phyloP scores from a whole-genome alignment of 2,329 filamentous ascomycete genomes.

The Lasiodiplodia hormozganensis region DNA sequence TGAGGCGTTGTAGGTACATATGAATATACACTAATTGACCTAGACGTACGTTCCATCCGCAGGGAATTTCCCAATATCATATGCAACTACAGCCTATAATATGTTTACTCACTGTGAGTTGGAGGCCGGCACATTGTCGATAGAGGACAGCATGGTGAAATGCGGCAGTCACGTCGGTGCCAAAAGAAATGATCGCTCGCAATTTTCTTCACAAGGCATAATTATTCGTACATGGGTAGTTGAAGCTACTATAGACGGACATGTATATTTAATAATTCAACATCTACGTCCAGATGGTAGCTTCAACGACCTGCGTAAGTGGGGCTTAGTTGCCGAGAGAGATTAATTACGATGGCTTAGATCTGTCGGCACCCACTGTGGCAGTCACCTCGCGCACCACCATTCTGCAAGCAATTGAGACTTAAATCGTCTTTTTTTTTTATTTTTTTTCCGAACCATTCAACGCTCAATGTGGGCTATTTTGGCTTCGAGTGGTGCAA shows the following conservation, averaged over 20 bases:
- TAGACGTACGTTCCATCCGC: not conserved
- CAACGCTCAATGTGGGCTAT: no score
- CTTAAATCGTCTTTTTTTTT: not conserved
- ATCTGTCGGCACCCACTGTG: no score
- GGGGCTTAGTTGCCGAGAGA: not conserved
- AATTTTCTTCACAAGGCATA: not conserved
- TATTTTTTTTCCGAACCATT: not conserved
- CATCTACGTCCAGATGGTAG: not conserved
- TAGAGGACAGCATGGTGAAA: no score
- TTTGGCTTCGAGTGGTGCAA: no score
- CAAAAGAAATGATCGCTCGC: not conserved
- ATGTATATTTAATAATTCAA: not conserved
- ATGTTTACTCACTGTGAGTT: not conserved
- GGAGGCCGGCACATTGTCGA: no score
- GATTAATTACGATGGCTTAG: no score
- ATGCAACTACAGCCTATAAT: not conserved
- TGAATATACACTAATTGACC: constrained; percentile 10
- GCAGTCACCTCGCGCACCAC: not conserved
- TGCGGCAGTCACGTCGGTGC: no score
- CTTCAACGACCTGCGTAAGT: not conserved
- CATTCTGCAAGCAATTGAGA: not conserved
- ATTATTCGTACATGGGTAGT: not conserved
- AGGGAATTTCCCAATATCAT: not conserved
- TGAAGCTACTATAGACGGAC: not conserved
- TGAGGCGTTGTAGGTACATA: constrained; percentile 23